Evolutionary conservation across 2,329 filamentous ascomycete genomes (phyloP).

Genomic region (Dothideomycetidae sp.): DNA sequence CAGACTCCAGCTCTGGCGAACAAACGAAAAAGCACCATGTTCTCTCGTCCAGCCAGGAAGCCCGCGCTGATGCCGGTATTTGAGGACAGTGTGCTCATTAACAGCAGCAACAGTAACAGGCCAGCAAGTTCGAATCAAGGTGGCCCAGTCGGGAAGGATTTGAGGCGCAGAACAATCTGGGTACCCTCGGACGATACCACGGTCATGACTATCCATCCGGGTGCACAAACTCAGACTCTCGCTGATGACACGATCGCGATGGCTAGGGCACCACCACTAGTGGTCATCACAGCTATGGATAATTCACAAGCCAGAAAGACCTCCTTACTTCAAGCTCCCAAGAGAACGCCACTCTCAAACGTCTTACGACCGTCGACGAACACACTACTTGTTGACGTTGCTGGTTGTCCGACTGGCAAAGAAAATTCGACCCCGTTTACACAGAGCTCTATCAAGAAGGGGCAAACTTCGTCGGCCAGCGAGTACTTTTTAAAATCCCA

Average conservation of each 20-base stretch:
- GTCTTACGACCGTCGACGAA: conserved; percentile 9
- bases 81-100: conserved; percentile 6
- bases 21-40: conserved; percentile 9
- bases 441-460: background rate
- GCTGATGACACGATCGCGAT: conserved; percentile 22
- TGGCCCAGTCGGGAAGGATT: conserved; percentile 23
- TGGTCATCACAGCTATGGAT: background rate
- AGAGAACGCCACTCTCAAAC: conserved; percentile 24
- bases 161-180: conserved; percentile 36
- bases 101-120: conserved; percentile 3
- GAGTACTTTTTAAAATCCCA: background rate
- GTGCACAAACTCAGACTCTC: conserved; percentile 22
- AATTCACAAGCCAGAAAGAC: conserved; percentile 4
- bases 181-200: conserved; percentile 38
- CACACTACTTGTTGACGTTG: conserved; percentile 3
- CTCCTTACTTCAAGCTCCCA: conserved; percentile 6
- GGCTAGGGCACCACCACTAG: conserved; percentile 3
- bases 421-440: background rate
- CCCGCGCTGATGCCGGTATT: conserved; percentile 7
- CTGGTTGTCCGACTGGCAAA: conserved; percentile 4
- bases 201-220: conserved; percentile 38
- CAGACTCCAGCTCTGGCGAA: conserved; percentile 8
- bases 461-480: background rate
- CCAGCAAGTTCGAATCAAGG: background rate
- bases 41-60: conserved; percentile 9